Percentiles rank a stretch among this genome's conserved stretches.
Conservation (phyloP, 257 asterid genomes). For the Striga asiatica region DNA sequence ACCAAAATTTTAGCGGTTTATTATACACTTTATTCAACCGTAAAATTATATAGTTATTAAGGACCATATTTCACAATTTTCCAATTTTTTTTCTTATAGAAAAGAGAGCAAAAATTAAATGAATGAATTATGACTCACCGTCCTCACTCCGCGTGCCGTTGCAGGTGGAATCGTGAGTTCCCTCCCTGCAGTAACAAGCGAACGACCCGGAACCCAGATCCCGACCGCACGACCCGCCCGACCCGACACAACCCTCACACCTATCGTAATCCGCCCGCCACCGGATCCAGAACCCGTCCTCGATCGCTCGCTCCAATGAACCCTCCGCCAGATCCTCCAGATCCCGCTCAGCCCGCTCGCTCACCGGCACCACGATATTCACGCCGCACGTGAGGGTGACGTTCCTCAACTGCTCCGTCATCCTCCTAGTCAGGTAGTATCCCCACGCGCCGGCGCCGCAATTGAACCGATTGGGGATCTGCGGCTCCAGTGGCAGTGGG, state of each 20-base stretch:
- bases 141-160: background rate
- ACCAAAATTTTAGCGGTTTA: too few relatives aligned
- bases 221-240: constrained; percentile 49
- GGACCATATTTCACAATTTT: too few relatives aligned
- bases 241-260: constrained; percentile 19
- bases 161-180: background rate
- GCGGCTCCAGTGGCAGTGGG: background rate
- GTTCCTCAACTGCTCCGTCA: background rate
- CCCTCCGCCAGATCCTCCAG: background rate
- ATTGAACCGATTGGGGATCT: background rate
- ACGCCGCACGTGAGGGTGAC: background rate
- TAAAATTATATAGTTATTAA: too few relatives aligned
- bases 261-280: background rate
- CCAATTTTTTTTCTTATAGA: too few relatives aligned
- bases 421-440: background rate
- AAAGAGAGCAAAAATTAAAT: too few relatives aligned
- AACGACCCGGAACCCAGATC: constrained; percentile 16
- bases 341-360: background rate
- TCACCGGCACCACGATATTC: constrained; percentile 9
- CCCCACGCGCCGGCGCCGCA: background rate
- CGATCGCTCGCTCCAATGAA: background rate
- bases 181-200: constrained; percentile 24
- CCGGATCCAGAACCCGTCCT: background rate
- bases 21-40: too few relatives aligned
- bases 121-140: too few relatives aligned